Evolutionary conservation across 1,284 basidiomycete species (phyloP).

Genomic region (Fomitopsis pinicola): DNA sequence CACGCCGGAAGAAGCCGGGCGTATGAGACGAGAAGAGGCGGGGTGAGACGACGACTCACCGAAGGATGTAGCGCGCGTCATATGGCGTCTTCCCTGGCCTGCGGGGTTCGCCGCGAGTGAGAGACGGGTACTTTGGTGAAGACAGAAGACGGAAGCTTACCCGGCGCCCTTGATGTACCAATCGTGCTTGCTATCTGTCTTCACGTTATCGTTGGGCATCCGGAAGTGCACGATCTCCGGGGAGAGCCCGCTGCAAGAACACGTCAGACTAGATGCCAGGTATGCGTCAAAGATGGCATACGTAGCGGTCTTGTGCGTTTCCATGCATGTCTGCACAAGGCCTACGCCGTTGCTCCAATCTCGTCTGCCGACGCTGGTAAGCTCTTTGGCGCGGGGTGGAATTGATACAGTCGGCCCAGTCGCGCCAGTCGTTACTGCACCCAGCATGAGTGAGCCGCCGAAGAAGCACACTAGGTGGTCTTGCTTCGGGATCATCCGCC

Average conservation of each 20-base stretch:
- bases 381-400: slow-evolving; percentile 54
- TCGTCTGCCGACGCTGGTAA: slow-evolving; percentile 53
- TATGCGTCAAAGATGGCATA: slow-evolving; percentile 33
- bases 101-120: background rate
- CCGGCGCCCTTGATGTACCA: slow-evolving; percentile 86
- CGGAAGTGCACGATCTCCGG: slow-evolving; percentile 84
- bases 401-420: slow-evolving; percentile 44
- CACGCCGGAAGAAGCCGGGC: background rate
- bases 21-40: background rate
- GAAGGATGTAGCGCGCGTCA: slow-evolving; percentile 89
- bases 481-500: slow-evolving; percentile 81
- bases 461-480: slow-evolving; percentile 97
- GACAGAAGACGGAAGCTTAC: slow-evolving; percentile 31
- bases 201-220: slow-evolving; percentile 49
- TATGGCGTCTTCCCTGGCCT: slow-evolving; percentile 52
- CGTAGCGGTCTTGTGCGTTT: slow-evolving; percentile 84
- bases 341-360: slow-evolving; percentile 85
- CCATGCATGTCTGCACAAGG: slow-evolving; percentile 84
- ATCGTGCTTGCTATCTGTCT: slow-evolving; percentile 44
- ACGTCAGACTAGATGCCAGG: background rate
- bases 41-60: slow-evolving; percentile 35
- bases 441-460: slow-evolving; percentile 87
- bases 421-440: slow-evolving; percentile 71
- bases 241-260: slow-evolving; percentile 58
- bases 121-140: background rate